Conservation (phyloP, 495 filamentous ascomycete genomes). For the Penicillium roqueforti region DNA sequence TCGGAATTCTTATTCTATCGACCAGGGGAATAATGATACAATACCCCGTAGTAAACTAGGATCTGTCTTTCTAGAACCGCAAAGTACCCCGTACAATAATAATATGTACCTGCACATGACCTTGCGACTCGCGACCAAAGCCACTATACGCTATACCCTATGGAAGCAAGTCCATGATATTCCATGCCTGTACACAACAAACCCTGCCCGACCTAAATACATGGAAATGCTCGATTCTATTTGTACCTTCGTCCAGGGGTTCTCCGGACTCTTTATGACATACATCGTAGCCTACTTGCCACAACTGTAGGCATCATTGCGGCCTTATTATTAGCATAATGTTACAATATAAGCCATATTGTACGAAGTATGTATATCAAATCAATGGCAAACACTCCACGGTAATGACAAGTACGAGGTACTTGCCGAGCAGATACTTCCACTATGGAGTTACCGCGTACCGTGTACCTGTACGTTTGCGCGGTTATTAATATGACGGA, state of each 20-base stretch:
- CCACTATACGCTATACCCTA: background rate
- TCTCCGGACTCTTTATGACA: background rate
- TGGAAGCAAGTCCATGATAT: background rate
- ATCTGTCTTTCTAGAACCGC: background rate
- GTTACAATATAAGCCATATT: background rate
- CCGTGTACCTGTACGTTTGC: constrained; percentile 20
- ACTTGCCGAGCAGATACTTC: constrained; percentile 12
- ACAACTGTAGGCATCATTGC: too few species aligned
- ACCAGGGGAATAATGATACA: background rate
- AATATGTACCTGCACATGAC: background rate
- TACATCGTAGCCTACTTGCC: background rate
- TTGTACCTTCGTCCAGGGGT: background rate
- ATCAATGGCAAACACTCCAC: background rate
- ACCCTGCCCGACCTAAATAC: background rate
- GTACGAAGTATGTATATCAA: too few species aligned
- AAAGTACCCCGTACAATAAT: background rate
- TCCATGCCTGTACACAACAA: background rate
- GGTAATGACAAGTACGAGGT: constrained; percentile 8
- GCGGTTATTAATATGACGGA: constrained; percentile 22
- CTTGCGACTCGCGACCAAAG: constrained; percentile 2
- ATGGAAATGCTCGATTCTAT: background rate
- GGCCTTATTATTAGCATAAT: too few species aligned
- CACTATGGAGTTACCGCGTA: constrained; percentile 20
- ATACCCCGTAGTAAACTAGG: background rate
- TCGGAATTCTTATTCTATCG: background rate